These are phyloP conservation scores for Wickerhamiella domercqiae DNA, from an alignment of 805 yeast genomes.

Conservation along the genomic window DNA sequence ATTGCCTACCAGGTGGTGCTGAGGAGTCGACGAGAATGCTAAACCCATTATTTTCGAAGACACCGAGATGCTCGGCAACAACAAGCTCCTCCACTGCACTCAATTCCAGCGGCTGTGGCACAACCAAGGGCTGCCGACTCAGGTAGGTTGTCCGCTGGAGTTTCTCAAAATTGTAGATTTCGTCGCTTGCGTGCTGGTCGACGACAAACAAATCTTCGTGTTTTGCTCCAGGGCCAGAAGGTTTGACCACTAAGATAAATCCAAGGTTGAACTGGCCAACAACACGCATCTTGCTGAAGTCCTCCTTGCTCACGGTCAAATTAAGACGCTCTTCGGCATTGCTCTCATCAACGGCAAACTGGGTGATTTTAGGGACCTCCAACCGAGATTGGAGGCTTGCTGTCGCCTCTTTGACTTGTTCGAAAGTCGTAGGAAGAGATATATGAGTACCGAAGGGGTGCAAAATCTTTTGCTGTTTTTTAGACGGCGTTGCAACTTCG, in stretches of 20 bases:
- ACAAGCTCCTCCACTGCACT: conserved; percentile 65
- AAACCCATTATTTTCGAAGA: conserved; percentile 69
- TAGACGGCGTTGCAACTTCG: background rate
- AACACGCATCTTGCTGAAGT: conserved; percentile 59
- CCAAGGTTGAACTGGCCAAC: conserved; percentile 96
- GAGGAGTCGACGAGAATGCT: conserved; percentile 36
- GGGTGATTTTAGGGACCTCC: conserved; percentile 5
- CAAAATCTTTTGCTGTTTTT: no score
- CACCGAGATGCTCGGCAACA: conserved; percentile 41
- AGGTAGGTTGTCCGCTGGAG: conserved; percentile 42
- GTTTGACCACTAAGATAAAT: conserved; percentile 56
- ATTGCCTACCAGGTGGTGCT: conserved; percentile 38
- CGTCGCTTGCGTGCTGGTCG: conserved; percentile 98
- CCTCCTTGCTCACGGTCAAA: conserved; percentile 49
- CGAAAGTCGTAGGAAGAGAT: conserved; percentile 12
- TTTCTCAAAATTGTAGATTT: conserved; percentile 76
- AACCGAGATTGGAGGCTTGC: conserved; percentile 1
- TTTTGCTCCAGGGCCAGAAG: conserved; percentile 14
- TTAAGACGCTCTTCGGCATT: conserved; percentile 47
- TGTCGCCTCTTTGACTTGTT: conserved; percentile 4
- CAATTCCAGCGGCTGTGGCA: conserved; percentile 41
- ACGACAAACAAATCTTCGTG: conserved; percentile 60
- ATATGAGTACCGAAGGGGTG: conserved; percentile 12
- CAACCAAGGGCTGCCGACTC: conserved; percentile 55
- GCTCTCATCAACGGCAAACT: conserved; percentile 28